Percentiles rank a stretch among this genome's conserved stretches.
Conservation (phyloP, 2,329 filamentous ascomycete genomes). For the Phialemoniopsis sp. region DNA sequence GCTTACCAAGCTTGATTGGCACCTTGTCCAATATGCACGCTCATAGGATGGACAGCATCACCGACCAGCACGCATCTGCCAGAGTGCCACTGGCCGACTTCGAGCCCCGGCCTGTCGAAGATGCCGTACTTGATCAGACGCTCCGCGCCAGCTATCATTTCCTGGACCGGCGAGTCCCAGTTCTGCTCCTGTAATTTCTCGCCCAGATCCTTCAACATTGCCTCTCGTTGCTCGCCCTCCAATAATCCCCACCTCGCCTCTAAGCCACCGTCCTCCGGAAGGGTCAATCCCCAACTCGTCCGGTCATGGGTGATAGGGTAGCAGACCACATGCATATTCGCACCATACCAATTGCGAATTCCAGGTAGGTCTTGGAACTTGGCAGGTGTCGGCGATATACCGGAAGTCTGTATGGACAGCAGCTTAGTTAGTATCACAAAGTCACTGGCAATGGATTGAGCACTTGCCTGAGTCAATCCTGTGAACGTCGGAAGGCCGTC, state of each 20-base stretch:
- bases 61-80: slow-evolving; percentile 1
- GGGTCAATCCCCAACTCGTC: slow-evolving; percentile 1
- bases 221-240: neutral
- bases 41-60: slow-evolving; percentile 1
- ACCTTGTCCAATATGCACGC: neutral
- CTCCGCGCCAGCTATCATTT: neutral
- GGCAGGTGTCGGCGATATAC: neutral
- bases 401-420: neutral
- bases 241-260: neutral
- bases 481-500: neutral
- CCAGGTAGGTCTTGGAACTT: neutral
- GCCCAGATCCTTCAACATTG: neutral
- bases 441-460: neutral
- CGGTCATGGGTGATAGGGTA: slow-evolving; percentile 1
- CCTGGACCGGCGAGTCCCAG: neutral
- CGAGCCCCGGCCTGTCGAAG: neutral
- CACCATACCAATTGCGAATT: slow-evolving; percentile 2
- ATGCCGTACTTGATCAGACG: neutral
- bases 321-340: slow-evolving; percentile 1
- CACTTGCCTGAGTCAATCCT: neutral
- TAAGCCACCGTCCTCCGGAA: neutral
- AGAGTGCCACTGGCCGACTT: neutral
- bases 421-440: neutral
- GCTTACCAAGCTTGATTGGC: slow-evolving; percentile 1
- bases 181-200: neutral